Conservation (phyloP, 2,329 filamentous ascomycete genomes). For the Aureobasidium sp. region DNA sequence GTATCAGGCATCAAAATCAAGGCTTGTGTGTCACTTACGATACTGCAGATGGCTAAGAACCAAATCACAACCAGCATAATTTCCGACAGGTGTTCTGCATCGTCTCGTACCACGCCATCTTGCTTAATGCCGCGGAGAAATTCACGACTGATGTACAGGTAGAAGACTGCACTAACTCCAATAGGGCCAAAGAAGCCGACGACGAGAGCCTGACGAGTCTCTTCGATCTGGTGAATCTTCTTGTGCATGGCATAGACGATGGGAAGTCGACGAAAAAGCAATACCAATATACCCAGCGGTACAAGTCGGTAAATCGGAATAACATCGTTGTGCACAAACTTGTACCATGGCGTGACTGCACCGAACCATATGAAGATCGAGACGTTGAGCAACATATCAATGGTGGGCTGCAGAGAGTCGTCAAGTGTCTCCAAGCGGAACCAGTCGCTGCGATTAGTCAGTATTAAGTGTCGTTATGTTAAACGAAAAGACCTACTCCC, state of each 20-base stretch:
- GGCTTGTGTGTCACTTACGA: constrained; percentile 46
- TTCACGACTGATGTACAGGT: constrained; percentile 71
- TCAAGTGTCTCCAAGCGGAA: constrained; percentile 83
- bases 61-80: constrained; percentile 66
- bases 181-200: constrained; percentile 92
- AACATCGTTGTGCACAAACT: constrained; percentile 58
- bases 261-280: constrained; percentile 69
- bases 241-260: constrained; percentile 66
- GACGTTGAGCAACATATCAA: constrained; percentile 90
- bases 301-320: constrained; percentile 68
- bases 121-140: constrained; percentile 55
- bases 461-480: not conserved
- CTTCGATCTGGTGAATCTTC: constrained; percentile 70
- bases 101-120: constrained; percentile 52
- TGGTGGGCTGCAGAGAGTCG: constrained; percentile 86
- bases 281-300: constrained; percentile 62
- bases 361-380: constrained; percentile 87
- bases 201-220: constrained; percentile 66
- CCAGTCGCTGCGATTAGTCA: constrained; percentile 53
- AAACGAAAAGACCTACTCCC: constrained; percentile 49
- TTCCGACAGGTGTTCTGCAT: constrained; percentile 58
- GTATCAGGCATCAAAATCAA: not conserved
- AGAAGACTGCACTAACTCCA: constrained; percentile 83
- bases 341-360: constrained; percentile 71
- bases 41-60: constrained; percentile 77